phyloP scores from a whole-genome alignment of 208 protist species.

The Trypanosoma platydactyli region DNA sequence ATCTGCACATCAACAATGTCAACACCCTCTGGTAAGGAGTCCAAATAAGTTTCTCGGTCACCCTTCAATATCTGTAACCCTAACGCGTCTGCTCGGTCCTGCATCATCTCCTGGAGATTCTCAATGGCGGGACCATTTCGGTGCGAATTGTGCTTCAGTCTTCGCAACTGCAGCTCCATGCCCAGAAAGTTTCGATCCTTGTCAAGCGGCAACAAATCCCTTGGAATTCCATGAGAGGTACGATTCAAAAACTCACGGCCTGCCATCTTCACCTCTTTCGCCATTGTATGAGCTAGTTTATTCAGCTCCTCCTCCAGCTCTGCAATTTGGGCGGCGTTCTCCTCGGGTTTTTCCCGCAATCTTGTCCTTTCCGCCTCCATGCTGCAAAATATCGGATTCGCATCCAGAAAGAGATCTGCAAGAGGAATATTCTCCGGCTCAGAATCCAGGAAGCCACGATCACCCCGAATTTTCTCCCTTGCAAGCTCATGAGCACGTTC shows the following conservation, averaged over 20 bases:
- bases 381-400: constrained; percentile 44
- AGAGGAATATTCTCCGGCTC: constrained; percentile 70
- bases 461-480: constrained; percentile 42
- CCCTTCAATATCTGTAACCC: constrained; percentile 68
- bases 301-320: constrained; percentile 45
- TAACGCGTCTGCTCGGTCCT: constrained; percentile 63
- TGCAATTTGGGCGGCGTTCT: constrained; percentile 42
- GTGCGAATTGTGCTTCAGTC: constrained; percentile 34
- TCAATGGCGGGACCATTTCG: constrained; percentile 54
- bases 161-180: constrained; percentile 25
- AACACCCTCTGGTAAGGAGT: constrained; percentile 49
- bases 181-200: constrained; percentile 32
- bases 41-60: constrained; percentile 55
- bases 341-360: constrained; percentile 23
- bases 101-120: constrained; percentile 67
- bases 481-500: constrained; percentile 59
- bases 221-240: constrained; percentile 45
- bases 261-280: constrained; percentile 41
- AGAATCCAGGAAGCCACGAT: constrained; percentile 65
- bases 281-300: constrained; percentile 59
- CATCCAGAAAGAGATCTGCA: constrained; percentile 53
- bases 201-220: constrained; percentile 45
- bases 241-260: constrained; percentile 54
- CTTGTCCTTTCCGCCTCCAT: constrained; percentile 41
- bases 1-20: constrained; percentile 59